Evolutionary conservation across 148 eudicot species (phyloP), one percentile per base, ranked within the genome.

Genomic region (Amaranthus cruentus): DNA sequence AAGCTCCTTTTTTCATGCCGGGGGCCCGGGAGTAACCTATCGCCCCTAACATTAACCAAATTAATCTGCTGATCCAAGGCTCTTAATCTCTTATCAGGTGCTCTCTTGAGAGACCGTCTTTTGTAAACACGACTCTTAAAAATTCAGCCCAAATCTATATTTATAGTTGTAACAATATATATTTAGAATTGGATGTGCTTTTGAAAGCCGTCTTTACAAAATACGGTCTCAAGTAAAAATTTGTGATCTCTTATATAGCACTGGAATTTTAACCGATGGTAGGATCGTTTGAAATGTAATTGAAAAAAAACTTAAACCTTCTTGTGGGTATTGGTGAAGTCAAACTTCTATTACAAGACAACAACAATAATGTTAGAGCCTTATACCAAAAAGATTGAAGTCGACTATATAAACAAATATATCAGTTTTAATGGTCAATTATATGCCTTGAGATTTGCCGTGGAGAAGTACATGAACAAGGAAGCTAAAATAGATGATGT

Each of bases 381-480:
- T 51, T 51, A 51, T 9, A 0, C 9, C 9, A 0, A 51, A 51
- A 51, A 51, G 38, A 51, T 51, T 1, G 2, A 2, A 5, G 54
- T 5, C 7, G 54, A 51, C 9, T 51, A 9, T 9, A 6, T 2
- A 55, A 11, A n/a, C 11, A 47, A 28, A 28, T 28, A 28, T 28
- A 28, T 28, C 38, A 28, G 38, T 28, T 28, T 28, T 2, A 28
- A 2, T 28, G 38, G 2, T 28, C 1, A 2, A 2, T 28, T 28
- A 28, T 28, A 28, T 55, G 44, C 58, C 15, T 42, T 9, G 6
- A 55, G 49, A 68, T 72, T 73, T 10, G 85, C 73, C 80, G 77
- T 76, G 83, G 80, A 83, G 80, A 83, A 79, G 85, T 75, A 83
- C 83, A 76, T 79, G 85, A 77, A 83, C 85, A 77, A 47, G 77